A percentile compares a stretch with the other conserved stretches of the same genome.
phyloP scores from a whole-genome alignment of 208 protist species.

The Trypanosoma vivax region DNA sequence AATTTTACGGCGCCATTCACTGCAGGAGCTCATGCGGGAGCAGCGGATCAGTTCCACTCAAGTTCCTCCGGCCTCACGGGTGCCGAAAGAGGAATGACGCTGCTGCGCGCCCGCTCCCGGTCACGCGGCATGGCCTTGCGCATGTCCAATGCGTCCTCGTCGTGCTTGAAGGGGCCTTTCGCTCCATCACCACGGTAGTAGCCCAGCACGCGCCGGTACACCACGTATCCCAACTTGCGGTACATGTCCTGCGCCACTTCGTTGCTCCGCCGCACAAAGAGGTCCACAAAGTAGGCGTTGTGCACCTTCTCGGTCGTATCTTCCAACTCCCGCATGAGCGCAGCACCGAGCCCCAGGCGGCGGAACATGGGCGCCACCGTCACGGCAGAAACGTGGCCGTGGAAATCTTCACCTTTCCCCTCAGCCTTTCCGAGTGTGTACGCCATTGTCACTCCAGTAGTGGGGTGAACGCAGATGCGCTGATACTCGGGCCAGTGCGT shows the following conservation, averaged over 20 bases:
- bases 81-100: constrained; percentile 66
- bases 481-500: constrained; percentile 96
- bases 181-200: constrained; percentile 79
- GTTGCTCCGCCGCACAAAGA: constrained; percentile 98
- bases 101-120: constrained; percentile 55
- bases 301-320: constrained; percentile 76
- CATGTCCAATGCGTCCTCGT: constrained; percentile 96
- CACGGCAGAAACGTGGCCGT: constrained; percentile 99
- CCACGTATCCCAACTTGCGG: constrained; percentile 94
- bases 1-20: too few species aligned
- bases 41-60: constrained; percentile 81
- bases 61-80: constrained; percentile 80
- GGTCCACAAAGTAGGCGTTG: constrained; percentile 98
- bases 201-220: constrained; percentile 91
- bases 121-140: constrained; percentile 94
- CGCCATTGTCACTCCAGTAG: constrained; percentile 89
- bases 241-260: constrained; percentile 98
- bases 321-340: constrained; percentile 95
- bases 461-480: constrained; percentile 82
- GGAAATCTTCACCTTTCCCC: constrained; percentile 90
- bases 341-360: constrained; percentile 90
- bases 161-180: constrained; percentile 47
- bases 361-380: constrained; percentile 97
- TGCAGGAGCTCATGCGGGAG: too few species aligned
- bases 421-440: constrained; percentile 98